phyloP scores from a whole-genome alignment of 208 protist species.

The Acanthamoeba triangularis region DNA sequence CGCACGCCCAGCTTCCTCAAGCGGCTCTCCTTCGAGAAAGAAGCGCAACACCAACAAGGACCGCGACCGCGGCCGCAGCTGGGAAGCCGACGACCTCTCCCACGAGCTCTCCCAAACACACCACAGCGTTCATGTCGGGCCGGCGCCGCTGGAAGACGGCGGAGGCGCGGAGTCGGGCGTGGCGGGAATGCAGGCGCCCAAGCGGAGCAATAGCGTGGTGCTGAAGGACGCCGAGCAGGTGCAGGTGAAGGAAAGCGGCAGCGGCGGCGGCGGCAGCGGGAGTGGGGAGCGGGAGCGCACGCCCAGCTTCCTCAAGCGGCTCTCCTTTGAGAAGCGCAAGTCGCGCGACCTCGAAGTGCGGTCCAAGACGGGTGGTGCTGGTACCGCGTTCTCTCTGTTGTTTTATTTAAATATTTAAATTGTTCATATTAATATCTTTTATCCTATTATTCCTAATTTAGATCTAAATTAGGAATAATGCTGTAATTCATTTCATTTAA shows the following conservation, averaged over 20 bases:
- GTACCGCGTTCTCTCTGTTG: background rate
- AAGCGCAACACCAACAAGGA: background rate
- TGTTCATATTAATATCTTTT: background rate
- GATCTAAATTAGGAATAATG: background rate
- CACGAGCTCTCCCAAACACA: background rate
- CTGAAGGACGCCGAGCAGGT: background rate
- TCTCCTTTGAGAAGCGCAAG: conserved; percentile 53
- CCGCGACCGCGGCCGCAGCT: background rate
- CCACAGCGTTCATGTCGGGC: background rate
- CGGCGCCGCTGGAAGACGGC: background rate
- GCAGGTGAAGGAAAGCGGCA: background rate
- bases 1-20: too few relatives aligned
- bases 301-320: conserved; percentile 46
- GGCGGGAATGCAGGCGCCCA: background rate
- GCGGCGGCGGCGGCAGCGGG: background rate
- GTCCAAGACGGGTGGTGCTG: too few relatives aligned
- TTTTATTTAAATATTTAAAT: background rate
- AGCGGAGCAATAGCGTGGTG: conserved; percentile 11
- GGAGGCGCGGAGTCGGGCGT: background rate
- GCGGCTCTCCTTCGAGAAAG: background rate
- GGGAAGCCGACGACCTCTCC: conserved; percentile 5
- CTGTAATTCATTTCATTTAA: background rate
- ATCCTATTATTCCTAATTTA: too few relatives aligned
- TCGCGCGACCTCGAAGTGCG: background rate
- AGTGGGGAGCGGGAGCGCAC: background rate